Conservation (phyloP, 2,329 filamentous ascomycete species). For the Colletotrichum sp. region DNA sequence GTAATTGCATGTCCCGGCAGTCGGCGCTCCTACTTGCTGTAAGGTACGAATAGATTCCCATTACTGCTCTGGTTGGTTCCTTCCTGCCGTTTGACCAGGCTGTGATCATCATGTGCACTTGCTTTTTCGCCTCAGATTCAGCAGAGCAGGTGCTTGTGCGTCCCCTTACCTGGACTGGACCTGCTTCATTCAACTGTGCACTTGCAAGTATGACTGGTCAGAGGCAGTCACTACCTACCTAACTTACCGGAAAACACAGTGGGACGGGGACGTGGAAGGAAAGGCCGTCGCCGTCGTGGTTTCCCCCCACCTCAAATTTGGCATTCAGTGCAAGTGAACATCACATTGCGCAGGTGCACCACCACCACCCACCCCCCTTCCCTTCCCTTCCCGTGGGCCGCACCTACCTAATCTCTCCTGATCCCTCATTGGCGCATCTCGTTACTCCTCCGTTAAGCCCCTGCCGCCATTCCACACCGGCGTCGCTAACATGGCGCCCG, state of each 20-base stretch:
- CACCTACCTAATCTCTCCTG: background rate
- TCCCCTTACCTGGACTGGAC: background rate
- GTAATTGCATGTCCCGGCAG: background rate
- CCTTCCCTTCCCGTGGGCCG: background rate
- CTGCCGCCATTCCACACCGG: background rate
- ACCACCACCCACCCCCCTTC: background rate
- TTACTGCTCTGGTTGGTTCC: background rate
- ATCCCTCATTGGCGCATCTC: background rate
- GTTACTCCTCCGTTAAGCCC: background rate
- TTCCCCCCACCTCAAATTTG: background rate
- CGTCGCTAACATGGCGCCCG: background rate
- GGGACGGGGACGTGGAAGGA: background rate
- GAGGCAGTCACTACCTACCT: background rate
- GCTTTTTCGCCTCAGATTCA: background rate
- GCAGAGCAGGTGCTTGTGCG: background rate
- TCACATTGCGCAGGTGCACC: background rate
- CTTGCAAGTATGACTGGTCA: background rate
- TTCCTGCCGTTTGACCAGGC: background rate
- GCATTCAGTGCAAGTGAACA: background rate
- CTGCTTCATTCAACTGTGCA: background rate
- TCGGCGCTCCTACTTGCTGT: background rate
- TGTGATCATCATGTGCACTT: background rate
- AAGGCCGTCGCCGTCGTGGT: background rate
- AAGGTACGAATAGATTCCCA: background rate
- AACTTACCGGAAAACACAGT: background rate